These are phyloP conservation scores for Parietaria judaica DNA, from an alignment of 306 rosid genomes.

Conservation along the genomic window DNA sequence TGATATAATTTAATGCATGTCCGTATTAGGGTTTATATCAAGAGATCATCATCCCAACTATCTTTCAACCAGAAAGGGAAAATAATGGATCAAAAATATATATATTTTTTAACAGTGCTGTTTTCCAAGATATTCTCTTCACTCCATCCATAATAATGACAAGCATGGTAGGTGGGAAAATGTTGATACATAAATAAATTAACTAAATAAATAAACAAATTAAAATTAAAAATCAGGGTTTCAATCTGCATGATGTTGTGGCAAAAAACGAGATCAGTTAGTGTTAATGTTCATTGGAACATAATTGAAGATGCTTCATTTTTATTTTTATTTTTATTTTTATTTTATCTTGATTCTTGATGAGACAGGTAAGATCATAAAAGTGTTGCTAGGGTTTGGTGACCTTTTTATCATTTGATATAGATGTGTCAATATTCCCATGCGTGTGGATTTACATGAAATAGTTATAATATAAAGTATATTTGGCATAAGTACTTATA, in stretches of 20 bases:
- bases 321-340: too few relatives aligned
- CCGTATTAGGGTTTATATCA: background rate
- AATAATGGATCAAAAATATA: background rate
- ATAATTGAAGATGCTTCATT: background rate
- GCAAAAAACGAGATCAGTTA: constrained; percentile 11
- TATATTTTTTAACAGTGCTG: background rate
- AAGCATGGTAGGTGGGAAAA: constrained; percentile 15
- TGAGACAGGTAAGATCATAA: constrained; percentile 36
- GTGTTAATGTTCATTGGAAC: background rate
- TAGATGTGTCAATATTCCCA: constrained; percentile 21
- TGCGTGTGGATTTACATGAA: constrained; percentile 30
- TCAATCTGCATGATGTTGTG: constrained; percentile 18
- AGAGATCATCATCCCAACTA: constrained; percentile 4
- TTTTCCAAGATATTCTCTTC: constrained; percentile 11
- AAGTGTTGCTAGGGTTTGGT: constrained; percentile 35
- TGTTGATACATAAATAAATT: background rate
- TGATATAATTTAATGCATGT: constrained; percentile 1
- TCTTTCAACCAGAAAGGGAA: background rate
- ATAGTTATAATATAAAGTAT: background rate
- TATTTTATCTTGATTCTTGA: background rate
- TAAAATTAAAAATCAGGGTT: background rate
- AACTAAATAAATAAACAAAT: background rate
- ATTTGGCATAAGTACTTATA: too few relatives aligned
- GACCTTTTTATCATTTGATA: constrained; percentile 38
- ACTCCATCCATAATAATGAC: constrained; percentile 6